Conservation (phyloP, 805 yeast genomes). For the Ogataea angusta region DNA sequence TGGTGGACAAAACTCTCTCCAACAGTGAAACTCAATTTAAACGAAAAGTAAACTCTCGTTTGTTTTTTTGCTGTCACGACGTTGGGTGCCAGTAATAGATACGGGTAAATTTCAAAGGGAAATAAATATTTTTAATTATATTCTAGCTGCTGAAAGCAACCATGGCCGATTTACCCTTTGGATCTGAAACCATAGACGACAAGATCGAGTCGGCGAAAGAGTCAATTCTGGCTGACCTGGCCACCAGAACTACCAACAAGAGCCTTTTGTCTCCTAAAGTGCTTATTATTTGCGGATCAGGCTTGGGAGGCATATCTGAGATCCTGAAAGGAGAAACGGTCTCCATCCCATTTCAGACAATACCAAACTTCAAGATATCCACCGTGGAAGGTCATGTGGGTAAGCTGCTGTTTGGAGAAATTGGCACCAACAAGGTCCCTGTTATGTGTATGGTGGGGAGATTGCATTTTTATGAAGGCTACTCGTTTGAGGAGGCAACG, state of each 20-base stretch:
- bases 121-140: neutral
- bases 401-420: constrained; percentile 69
- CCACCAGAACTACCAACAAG: constrained; percentile 5
- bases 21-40: neutral
- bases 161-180: neutral
- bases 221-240: constrained; percentile 11
- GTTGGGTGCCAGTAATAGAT: neutral
- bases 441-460: constrained; percentile 94
- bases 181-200: constrained; percentile 2
- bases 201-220: constrained; percentile 16
- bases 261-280: constrained; percentile 47
- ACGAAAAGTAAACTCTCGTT: neutral
- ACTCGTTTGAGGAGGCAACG: constrained; percentile 74
- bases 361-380: constrained; percentile 78
- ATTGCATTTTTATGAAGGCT: constrained; percentile 90
- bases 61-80: constrained; percentile 5
- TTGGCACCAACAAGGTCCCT: constrained; percentile 67
- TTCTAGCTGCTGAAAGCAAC: neutral
- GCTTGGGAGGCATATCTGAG: constrained; percentile 80
- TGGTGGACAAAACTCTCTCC: neutral
- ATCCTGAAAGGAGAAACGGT: constrained; percentile 41
- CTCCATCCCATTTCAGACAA: constrained; percentile 57
- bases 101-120: neutral
- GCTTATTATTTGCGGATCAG: constrained; percentile 91
- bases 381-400: constrained; percentile 94